phyloP scores from a whole-genome alignment of 768 basidiomycete genomes.

The Calocera cornea region DNA sequence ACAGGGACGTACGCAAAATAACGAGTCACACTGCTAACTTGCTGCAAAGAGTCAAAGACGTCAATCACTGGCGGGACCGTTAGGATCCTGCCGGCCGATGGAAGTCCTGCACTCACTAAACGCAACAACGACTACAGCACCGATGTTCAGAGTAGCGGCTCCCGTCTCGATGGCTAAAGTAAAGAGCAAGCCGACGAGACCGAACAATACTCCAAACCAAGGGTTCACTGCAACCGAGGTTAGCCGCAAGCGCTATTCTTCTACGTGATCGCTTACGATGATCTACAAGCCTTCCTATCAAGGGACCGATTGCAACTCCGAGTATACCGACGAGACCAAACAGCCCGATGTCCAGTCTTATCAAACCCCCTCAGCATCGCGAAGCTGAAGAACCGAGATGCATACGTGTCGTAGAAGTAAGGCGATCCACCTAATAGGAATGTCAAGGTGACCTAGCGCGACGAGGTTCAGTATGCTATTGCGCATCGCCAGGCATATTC shows the following conservation, averaged over 20 bases:
- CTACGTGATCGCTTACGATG: slow-evolving; percentile 11
- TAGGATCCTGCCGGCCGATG: too few relatives aligned
- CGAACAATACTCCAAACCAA: slow-evolving; percentile 60
- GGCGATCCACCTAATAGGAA: slow-evolving; percentile 33
- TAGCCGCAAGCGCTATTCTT: slow-evolving; percentile 13
- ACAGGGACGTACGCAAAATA: slow-evolving; percentile 37
- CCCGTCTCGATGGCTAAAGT: not conserved
- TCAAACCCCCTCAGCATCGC: slow-evolving; percentile 13
- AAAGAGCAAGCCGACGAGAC: slow-evolving; percentile 10
- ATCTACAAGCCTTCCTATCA: slow-evolving; percentile 21
- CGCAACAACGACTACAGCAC: not conserved
- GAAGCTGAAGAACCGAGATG: not conserved
- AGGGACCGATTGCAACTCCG: slow-evolving; percentile 23
- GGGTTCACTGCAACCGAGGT: slow-evolving; percentile 28
- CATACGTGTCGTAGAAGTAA: slow-evolving; percentile 26
- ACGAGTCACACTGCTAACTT: slow-evolving; percentile 49
- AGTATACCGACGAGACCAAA: slow-evolving; percentile 25
- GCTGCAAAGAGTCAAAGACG: slow-evolving; percentile 56
- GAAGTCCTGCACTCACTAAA: not conserved
- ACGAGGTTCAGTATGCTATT: not conserved
- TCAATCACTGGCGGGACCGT: slow-evolving; percentile 31
- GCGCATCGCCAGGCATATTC: not conserved
- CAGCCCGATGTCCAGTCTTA: slow-evolving; percentile 24
- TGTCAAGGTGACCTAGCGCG: slow-evolving; percentile 30
- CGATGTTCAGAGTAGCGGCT: slow-evolving; percentile 26